A percentile compares a stretch with the other conserved stretches of the same genome.
These are phyloP conservation scores for Posidonia australis DNA, from an alignment of 106 monocot species.

Conservation along the genomic window DNA sequence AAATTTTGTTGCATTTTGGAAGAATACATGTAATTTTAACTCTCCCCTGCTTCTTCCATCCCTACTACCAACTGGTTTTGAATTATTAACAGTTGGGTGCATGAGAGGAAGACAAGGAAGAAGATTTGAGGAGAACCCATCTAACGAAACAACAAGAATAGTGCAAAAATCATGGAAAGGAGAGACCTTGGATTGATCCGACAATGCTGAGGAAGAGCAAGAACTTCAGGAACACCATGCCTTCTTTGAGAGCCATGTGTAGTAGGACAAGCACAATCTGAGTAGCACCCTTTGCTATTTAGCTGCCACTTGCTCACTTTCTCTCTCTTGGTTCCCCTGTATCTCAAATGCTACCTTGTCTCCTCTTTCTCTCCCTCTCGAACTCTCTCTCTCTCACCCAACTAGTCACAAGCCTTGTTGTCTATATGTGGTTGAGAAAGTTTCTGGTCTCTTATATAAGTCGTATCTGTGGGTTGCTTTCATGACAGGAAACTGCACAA, in stretches of 20 bases:
- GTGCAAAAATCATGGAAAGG: neutral
- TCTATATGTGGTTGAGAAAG: neutral
- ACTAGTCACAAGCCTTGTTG: too few species aligned
- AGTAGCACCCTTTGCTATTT: neutral
- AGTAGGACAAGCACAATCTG: neutral
- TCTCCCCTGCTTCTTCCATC: too few species aligned
- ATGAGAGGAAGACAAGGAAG: too few species aligned
- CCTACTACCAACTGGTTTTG: too few species aligned
- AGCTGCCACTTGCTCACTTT: neutral
- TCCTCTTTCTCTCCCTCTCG: neutral
- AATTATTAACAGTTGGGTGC: too few species aligned
- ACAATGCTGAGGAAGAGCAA: constrained; percentile 21
- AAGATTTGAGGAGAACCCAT: neutral
- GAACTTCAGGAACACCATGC: constrained; percentile 26
- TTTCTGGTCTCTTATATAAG: neutral
- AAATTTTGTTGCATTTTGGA: too few species aligned
- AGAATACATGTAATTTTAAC: too few species aligned
- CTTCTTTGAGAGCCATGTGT: constrained; percentile 28
- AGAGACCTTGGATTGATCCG: constrained; percentile 31
- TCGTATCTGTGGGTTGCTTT: neutral
- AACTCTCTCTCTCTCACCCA: neutral
- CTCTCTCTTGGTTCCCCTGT: too few species aligned
- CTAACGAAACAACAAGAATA: neutral
- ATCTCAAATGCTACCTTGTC: too few species aligned
- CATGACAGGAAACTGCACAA: neutral